Base-by-base conservation (phyloP, 2,329 filamentous ascomycete genomes). In the Fusarium albidum region DNA sequence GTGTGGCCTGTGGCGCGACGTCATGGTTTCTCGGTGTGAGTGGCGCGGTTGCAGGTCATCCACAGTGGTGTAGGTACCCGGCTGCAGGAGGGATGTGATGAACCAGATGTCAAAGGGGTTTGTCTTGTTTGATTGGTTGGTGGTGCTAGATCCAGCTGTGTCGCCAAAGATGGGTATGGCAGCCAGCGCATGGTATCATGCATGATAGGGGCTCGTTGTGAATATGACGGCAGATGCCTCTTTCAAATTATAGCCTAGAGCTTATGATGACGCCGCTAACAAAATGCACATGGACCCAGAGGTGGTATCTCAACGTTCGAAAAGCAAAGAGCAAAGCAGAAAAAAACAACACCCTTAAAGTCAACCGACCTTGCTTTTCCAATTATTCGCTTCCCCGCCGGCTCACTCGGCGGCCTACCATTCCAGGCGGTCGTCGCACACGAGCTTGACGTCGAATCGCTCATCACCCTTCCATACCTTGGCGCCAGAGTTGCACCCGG, bases 381-480 rank as follows among this genome's bases (percentile, higher is more conserved):
- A n/a, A n/a, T 25, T 31, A 18, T 34, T 9, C 18, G 5, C 31
- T 21, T 4, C 7, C 21, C 21, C 21, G 4, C 21, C 21, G 21
- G 7, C 21, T 7, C 7, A 21, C 21, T 7, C 7, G 7, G 21
- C 21, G 14, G 32, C 14, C 33, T 61, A 81, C 73, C 77, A 79
- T 67, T 83, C 82, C 54, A 87, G 69, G 35, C 85, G 77, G 71
- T 87, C 83, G 69, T 88, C 85, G 65, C 82, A 85, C 26, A 83
- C 71, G 28, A 88, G 71, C 40, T 74, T 69, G 3, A 88, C 83
- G 64, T 86, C 79, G 40, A 75, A 82, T 31, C 77, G 75, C 62
- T 81, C 79, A 17, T 86, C 76, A 0, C 84, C 83, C 47, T 70
- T 80, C 84, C 83, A 87, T 9, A 87, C 83, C 58, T 74, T 79